phyloP scores from a whole-genome alignment of 2,329 filamentous ascomycete genomes.

The Colletotrichum aenigma region DNA sequence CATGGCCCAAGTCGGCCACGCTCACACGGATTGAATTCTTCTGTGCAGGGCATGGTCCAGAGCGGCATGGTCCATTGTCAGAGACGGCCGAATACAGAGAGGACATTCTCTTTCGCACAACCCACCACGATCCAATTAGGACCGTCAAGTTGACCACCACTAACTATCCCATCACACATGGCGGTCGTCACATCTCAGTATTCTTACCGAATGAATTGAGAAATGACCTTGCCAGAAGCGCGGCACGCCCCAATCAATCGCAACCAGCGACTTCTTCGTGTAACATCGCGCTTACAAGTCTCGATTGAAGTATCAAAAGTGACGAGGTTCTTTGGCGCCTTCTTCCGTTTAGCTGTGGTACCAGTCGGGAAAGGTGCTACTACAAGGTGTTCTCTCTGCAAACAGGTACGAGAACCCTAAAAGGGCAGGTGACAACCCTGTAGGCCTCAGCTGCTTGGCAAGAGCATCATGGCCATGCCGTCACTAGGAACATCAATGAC shows the following conservation, averaged over 20 bases:
- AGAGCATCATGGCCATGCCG: background rate
- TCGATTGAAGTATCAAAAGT: background rate
- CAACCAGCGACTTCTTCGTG: background rate
- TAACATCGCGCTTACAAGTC: background rate
- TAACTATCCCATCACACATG: background rate
- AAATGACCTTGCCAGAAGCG: background rate
- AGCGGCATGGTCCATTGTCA: background rate
- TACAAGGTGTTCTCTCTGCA: too few species aligned
- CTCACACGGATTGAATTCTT: background rate
- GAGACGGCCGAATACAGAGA: background rate
- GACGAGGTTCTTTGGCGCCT: background rate
- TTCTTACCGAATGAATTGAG: background rate
- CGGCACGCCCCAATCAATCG: background rate
- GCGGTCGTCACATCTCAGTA: background rate
- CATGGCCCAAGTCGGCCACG: background rate
- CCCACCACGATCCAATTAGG: background rate
- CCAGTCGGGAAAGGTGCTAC: too few species aligned
- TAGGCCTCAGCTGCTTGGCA: background rate
- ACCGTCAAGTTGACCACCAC: background rate
- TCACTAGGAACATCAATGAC: background rate
- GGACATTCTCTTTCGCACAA: background rate
- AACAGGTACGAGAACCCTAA: background rate
- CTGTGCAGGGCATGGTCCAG: background rate
- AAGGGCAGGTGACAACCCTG: background rate
- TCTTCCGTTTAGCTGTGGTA: background rate